Percentiles rank a stretch among this genome's conserved stretches.
phyloP scores from a whole-genome alignment of 2,329 filamentous ascomycete genomes.

The Tolypocladium capitatum region DNA sequence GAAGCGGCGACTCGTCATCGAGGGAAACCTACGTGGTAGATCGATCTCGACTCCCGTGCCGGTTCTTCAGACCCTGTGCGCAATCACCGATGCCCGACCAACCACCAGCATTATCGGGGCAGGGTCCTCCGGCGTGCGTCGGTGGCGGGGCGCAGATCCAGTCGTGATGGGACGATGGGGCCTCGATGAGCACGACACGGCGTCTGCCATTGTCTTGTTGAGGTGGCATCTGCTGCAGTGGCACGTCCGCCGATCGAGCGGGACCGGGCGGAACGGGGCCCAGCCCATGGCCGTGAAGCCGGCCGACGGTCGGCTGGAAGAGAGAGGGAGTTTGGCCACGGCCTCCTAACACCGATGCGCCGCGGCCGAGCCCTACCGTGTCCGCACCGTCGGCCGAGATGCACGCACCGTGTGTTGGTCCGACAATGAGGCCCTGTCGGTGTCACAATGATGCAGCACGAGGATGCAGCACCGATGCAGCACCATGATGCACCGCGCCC shows the following conservation, averaged over 20 bases:
- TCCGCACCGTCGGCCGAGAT: not conserved
- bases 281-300: not conserved
- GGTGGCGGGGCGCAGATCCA: not conserved
- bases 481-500: too few relatives aligned
- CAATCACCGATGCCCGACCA: not conserved
- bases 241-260: not conserved
- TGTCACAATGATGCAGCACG: too few relatives aligned
- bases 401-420: not conserved
- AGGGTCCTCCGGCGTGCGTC: not conserved
- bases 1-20: too few relatives aligned
- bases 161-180: not conserved
- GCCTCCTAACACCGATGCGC: not conserved
- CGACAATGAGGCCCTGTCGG: too few relatives aligned
- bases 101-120: not conserved
- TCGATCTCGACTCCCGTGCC: not conserved
- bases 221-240: not conserved
- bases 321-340: not conserved
- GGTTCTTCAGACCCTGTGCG: too few relatives aligned
- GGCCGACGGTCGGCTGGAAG: not conserved
- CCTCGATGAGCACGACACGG: not conserved
- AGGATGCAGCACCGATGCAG: too few relatives aligned
- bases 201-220: not conserved
- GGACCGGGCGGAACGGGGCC: not conserved
- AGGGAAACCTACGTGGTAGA: too few relatives aligned
- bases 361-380: not conserved